Percentiles rank a stretch among this genome's conserved stretches.
These are phyloP conservation scores for Pyrenula aspistea DNA, from an alignment of 495 filamentous ascomycete genomes.

Conservation along the genomic window DNA sequence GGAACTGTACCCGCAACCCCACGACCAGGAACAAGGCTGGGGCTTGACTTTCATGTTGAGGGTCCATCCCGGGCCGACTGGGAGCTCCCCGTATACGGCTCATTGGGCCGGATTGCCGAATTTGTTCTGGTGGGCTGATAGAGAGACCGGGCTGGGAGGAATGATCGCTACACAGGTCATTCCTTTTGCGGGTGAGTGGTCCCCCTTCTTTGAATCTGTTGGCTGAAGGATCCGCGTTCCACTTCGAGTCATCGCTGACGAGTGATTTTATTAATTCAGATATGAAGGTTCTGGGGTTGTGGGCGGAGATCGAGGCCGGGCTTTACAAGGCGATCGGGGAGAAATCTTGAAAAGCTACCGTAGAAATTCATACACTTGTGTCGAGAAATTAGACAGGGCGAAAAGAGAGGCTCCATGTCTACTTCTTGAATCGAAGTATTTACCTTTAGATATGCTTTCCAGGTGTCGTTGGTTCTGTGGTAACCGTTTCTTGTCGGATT, in stretches of 20 bases:
- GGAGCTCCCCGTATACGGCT: constrained; percentile 31
- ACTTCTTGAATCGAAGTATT: too few species aligned
- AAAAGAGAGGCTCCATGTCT: too few species aligned
- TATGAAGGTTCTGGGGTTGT: constrained; percentile 24
- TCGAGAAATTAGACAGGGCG: too few species aligned
- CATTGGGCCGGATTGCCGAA: constrained; percentile 51
- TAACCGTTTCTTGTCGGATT: too few species aligned
- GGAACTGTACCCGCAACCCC: constrained; percentile 37
- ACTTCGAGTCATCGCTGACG: too few species aligned
- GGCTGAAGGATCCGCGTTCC: too few species aligned
- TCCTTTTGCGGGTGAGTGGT: constrained; percentile 33
- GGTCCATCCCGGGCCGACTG: constrained; percentile 23
- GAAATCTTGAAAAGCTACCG: background rate
- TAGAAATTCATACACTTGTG: too few species aligned
- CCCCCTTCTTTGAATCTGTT: too few species aligned
- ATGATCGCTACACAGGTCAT: constrained; percentile 46
- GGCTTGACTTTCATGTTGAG: constrained; percentile 45
- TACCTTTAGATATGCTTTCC: too few species aligned
- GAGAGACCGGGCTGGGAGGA: constrained; percentile 44
- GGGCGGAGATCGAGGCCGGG: constrained; percentile 22
- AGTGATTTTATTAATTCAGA: too few species aligned
- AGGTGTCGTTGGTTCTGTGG: too few species aligned
- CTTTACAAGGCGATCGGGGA: constrained; percentile 13
- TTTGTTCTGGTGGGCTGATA: constrained; percentile 49
- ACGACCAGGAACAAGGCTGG: constrained; percentile 44